A percentile compares a stretch with the other conserved stretches of the same genome.
These are phyloP conservation scores for Phytophthora cajani DNA, from an alignment of 352 stramenopile genomes.

Conservation along the genomic window DNA sequence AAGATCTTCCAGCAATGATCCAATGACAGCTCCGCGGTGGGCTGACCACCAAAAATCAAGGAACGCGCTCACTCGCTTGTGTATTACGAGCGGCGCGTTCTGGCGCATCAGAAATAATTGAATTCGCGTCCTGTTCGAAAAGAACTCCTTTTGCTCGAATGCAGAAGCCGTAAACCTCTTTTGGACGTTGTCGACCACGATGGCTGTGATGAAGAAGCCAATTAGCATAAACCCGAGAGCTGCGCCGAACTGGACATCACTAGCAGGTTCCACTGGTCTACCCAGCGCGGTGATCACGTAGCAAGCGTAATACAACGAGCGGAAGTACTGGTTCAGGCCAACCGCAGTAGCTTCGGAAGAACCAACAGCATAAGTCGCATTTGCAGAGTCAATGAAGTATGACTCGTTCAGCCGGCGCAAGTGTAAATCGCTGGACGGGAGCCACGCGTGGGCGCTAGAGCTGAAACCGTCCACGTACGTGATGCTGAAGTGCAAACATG, in stretches of 20 bases:
- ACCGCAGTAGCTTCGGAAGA: constrained; percentile 36
- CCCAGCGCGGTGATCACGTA: constrained; percentile 65
- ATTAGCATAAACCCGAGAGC: constrained; percentile 75
- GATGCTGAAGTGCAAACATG: constrained; percentile 68
- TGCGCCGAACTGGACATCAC: constrained; percentile 53
- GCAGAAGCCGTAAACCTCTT: constrained; percentile 80
- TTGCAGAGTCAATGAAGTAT: constrained; percentile 34
- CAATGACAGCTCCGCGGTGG: constrained; percentile 68
- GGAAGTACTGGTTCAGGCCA: constrained; percentile 60
- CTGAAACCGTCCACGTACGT: constrained; percentile 71
- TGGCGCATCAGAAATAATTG: constrained; percentile 75
- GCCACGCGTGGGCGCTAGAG: constrained; percentile 42
- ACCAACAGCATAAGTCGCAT: constrained; percentile 24
- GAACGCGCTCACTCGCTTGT: constrained; percentile 73
- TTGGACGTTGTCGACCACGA: constrained; percentile 80
- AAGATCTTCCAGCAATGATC: constrained; percentile 61
- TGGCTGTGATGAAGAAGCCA: constrained; percentile 76
- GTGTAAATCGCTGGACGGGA: constrained; percentile 57
- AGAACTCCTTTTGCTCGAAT: constrained; percentile 80
- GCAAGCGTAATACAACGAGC: constrained; percentile 67
- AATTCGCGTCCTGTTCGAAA: constrained; percentile 58
- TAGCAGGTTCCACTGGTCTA: constrained; percentile 56
- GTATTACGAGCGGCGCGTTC: constrained; percentile 59
- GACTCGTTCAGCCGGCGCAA: constrained; percentile 45
- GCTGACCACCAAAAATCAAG: constrained; percentile 81